Evolutionary conservation across 257 asterid genomes (phyloP).

Genomic region (Jasminum sambac): DNA sequence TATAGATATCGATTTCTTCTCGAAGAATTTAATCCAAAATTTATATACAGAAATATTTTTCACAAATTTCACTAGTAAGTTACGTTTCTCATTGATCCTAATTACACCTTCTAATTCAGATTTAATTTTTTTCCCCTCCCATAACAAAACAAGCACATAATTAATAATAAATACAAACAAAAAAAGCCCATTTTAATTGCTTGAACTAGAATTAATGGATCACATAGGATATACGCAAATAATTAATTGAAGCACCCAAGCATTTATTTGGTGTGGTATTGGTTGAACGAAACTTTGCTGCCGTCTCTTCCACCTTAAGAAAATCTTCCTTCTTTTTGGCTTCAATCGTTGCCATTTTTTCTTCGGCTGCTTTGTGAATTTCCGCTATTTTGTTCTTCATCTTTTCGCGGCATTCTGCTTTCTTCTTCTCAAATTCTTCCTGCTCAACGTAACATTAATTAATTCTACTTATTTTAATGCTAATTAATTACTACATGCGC

Average conservation of each 20-base stretch:
- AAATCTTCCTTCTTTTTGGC: conserved; percentile 38
- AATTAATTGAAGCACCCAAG: conserved; percentile 42
- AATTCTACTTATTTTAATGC: neutral
- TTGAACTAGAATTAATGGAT: no score
- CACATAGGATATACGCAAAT: neutral
- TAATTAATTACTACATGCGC: no score
- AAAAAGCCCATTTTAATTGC: no score
- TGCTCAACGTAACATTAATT: conserved; percentile 12
- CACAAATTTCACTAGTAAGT: no score
- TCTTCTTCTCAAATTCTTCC: conserved; percentile 52
- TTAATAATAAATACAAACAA: no score
- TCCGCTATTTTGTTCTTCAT: conserved; percentile 51
- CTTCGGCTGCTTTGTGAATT: conserved; percentile 48
- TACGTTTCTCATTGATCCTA: no score
- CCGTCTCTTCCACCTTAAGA: conserved; percentile 43
- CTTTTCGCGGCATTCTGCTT: conserved; percentile 47
- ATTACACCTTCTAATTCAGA: no score
- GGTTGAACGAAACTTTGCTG: conserved; percentile 41
- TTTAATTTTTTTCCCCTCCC: no score
- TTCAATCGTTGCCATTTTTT: conserved; percentile 43
- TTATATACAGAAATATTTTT: no score
- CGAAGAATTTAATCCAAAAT: no score
- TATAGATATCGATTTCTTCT: no score
- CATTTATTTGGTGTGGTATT: conserved; percentile 37
- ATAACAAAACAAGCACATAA: no score